Base-by-base conservation (phyloP, 352 stramenopile species). In the Phytopythium cucurbitacearum region DNA sequence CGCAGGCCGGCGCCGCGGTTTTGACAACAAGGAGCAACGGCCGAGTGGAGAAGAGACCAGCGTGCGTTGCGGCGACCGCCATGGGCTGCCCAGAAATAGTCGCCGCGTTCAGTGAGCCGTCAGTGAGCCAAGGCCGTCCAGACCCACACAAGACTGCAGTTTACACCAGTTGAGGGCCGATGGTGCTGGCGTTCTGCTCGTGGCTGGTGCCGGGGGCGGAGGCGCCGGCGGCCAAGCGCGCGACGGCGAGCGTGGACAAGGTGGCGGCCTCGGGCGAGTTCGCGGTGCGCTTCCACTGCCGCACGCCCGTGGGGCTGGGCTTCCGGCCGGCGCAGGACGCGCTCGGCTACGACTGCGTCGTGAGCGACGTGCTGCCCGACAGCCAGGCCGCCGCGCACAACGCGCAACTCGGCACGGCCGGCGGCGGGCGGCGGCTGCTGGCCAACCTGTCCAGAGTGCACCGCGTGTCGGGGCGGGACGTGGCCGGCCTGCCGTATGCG, bases 301-400 rank as follows among this genome's bases (percentile, higher is more conserved):
- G 40, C 21, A 71, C 68, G 5, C 57, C 69, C 32, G 73, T 80
- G 7, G 80, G 80, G 34, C 59, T 90, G 33, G 62, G 68, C 7
- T 87, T 90, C 32, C 53, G 64, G 33, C 52, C 15, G 11, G 59
- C 51, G 40, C 16, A 36, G 28, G 39, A 46, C 3, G 37, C 56
- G 28, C 65, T 12, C 3, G 28, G 49, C 13, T 87, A 87, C 42
- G 48, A 53, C 53, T 88, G 75, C 51, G 44, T 62, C 8, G 71
- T 90, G 13, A 56, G 60, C 13, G 58, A 75, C 35, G 64, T 90
- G 16, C 51, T 65, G 36, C 60, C 59, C 2, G 53, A 50, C 5
- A 62, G 76, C 21, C 66, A 80, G n/a, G 71, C 65, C 13, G 64
- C 65, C 34, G 62, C 76, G n/a, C 72, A 91, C 64, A 91, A 91